Percentiles rank a stretch among this genome's conserved stretches.
Conservation (phyloP, 306 rosid species). For the Fagus crenata region DNA sequence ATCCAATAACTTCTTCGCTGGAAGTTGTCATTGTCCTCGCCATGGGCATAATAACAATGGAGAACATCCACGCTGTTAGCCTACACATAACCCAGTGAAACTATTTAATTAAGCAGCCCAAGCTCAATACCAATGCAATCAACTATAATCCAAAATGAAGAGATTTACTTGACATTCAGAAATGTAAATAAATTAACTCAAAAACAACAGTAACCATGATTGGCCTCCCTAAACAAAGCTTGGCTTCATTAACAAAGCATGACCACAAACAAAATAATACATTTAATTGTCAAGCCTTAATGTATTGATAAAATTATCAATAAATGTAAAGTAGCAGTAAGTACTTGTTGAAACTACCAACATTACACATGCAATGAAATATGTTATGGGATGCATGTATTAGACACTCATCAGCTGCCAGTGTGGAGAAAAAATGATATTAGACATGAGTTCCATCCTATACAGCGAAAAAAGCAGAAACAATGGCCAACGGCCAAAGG, state of each 20-base stretch:
- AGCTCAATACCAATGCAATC: slow-evolving; percentile 4
- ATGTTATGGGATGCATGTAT: background rate
- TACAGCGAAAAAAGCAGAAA: background rate
- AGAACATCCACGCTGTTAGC: slow-evolving; percentile 68
- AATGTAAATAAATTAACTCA: background rate
- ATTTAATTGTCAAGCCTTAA: background rate
- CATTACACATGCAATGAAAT: background rate
- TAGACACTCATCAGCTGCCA: slow-evolving; percentile 1
- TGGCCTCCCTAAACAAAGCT: slow-evolving; percentile 4
- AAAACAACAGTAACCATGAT: background rate
- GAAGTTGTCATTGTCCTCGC: slow-evolving; percentile 66
- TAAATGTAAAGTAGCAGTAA: background rate
- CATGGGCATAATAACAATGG: slow-evolving; percentile 81
- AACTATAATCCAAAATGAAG: background rate
- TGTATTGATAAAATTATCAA: background rate
- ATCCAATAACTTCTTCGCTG: slow-evolving; percentile 83
- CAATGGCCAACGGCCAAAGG: background rate
- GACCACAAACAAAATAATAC: background rate
- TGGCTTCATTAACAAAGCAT: background rate
- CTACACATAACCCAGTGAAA: slow-evolving; percentile 36
- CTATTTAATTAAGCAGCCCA: slow-evolving; percentile 19
- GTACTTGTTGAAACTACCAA: background rate
- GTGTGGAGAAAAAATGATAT: background rate
- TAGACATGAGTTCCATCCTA: background rate
- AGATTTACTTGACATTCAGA: background rate